Percentiles rank a stretch among this genome's conserved stretches.
phyloP scores from a whole-genome alignment of 345 rosid species.

The Eucalyptus cladocalyx region DNA sequence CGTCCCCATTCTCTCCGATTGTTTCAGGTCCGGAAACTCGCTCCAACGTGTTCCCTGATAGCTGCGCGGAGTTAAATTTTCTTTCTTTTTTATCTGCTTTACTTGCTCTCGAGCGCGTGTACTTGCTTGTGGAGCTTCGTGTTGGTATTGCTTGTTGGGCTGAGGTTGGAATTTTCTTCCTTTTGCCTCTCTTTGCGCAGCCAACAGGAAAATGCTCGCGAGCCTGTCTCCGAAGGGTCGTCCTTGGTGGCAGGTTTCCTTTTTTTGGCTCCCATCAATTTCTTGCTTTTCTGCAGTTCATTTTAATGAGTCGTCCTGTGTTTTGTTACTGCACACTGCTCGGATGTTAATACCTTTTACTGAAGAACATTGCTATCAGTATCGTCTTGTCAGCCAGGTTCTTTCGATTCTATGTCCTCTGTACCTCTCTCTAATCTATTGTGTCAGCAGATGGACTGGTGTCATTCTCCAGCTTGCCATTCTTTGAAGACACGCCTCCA shows the following conservation, averaged over 20 bases:
- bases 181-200: slow-evolving; percentile 22
- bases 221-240: slow-evolving; percentile 35
- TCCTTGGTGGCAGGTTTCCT: slow-evolving; percentile 60
- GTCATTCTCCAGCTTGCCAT: background rate
- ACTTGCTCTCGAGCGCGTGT: background rate
- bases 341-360: background rate
- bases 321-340: background rate
- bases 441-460: background rate
- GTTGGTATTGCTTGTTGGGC: background rate
- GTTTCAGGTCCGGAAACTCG: slow-evolving; percentile 27
- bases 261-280: background rate
- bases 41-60: background rate
- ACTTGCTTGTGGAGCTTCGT: background rate
- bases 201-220: slow-evolving; percentile 44
- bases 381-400: background rate
- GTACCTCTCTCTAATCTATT: background rate
- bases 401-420: background rate
- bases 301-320: background rate
- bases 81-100: background rate
- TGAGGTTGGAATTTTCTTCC: background rate
- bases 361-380: background rate
- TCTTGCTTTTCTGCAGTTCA: background rate
- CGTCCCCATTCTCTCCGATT: slow-evolving; percentile 30
- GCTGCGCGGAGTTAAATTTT: background rate
- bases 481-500: background rate